Evolutionary conservation across 768 basidiomycete genomes (phyloP), one percentile per base, ranked within the genome.

Genomic region (Suillus paluster): DNA sequence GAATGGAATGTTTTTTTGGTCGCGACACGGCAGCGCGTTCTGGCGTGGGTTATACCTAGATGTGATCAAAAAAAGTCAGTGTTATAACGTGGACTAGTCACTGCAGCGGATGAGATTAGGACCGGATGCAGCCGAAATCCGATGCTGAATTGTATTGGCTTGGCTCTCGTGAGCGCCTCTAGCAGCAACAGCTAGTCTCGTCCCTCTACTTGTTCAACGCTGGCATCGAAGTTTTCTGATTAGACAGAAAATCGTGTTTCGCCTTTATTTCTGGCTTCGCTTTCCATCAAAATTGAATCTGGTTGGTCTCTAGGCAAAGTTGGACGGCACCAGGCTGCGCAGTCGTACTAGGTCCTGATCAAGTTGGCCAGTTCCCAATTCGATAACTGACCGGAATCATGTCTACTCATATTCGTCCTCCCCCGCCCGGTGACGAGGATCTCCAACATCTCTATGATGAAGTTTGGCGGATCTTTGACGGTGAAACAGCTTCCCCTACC

Each of bases 381-480:
- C 50, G 57, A 46, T 49, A 52, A 50, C 30, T 56, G 61, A 42
- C 58, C 34, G 23, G 60, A 52, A 62, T 60, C 70, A 80, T 81
- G 80, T 76, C 80, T 30, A 62, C 75, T 25, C 70, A 75, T 64
- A 62, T 68, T 63, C 79, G 68, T 64, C 71, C 73, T 33, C 73
- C 74, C 17, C 78, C 78, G 8, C 84, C 87, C 4, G 83, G 84
- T 42, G 90, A 91, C 64, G 86, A 86, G 67, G 90, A 91, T 69
- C 81, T 92, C 5, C 87, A 90, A 66, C 81, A 83, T 60, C 82
- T 92, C 48, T 92, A 91, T 73, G 84, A 91, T 64, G 87, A 90
- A 72, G 90, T 92, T 23, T 87, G 88, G 79, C 84, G 84, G 49
- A 84, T 84, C 33, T 92, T 90, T 67, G 75, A 80, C 34, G 86